Evolutionary conservation across 805 yeast species (phyloP).

Genomic region (Metschnikowia orientalis): DNA sequence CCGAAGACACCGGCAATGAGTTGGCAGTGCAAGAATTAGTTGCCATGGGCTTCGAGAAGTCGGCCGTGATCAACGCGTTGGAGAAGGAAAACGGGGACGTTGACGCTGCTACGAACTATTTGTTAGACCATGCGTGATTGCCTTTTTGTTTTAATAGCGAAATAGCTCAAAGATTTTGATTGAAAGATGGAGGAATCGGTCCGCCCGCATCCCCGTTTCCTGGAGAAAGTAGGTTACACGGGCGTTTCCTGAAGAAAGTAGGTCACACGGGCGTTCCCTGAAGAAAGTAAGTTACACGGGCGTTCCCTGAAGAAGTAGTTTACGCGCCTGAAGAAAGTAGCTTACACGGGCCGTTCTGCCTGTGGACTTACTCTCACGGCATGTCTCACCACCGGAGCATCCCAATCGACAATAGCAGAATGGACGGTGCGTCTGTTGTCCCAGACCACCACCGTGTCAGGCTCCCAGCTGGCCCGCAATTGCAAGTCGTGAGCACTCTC

Average conservation of each 20-base stretch:
- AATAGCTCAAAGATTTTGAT: too few species aligned
- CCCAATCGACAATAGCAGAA: conserved; percentile 35
- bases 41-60: conserved; percentile 82
- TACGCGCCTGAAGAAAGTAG: too few species aligned
- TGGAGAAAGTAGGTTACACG: too few species aligned
- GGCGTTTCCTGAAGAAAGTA: too few species aligned
- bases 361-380: conserved; percentile 36
- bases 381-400: conserved; percentile 32
- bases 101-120: conserved; percentile 81
- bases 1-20: conserved; percentile 34
- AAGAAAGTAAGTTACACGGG: too few species aligned
- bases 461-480: conserved; percentile 35
- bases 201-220: too few species aligned
- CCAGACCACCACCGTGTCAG: conserved; percentile 35
- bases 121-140: conserved; percentile 63
- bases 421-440: conserved; percentile 34
- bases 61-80: conserved; percentile 65
- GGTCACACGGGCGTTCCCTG: too few species aligned
- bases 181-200: too few species aligned
- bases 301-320: too few species aligned
- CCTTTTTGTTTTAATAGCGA: not conserved
- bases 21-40: conserved; percentile 71
- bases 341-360: conserved; percentile 38
- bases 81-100: conserved; percentile 67
- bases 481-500: conserved; percentile 34